Evolutionary conservation across 352 stramenopile genomes (phyloP).

Genomic region (Blastocystis sp.): DNA sequence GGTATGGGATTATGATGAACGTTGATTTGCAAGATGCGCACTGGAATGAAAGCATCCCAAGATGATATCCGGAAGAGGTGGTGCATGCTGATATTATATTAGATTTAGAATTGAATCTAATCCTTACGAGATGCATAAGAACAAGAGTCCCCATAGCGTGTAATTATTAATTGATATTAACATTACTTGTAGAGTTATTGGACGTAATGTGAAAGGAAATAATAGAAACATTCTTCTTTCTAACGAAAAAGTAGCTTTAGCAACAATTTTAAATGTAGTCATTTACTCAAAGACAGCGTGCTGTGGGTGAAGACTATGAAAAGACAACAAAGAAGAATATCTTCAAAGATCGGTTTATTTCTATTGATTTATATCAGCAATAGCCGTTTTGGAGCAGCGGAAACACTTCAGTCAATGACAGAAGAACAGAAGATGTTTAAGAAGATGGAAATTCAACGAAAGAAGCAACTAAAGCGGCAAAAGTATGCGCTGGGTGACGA

Average conservation of each 20-base stretch:
- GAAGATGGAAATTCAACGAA: constrained; percentile 56
- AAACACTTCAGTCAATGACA: constrained; percentile 21
- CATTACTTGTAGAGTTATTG: constrained; percentile 36
- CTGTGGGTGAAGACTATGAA: constrained; percentile 44
- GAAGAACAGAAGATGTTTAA: constrained; percentile 62
- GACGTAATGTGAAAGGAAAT: constrained; percentile 50
- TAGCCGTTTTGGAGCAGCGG: constrained; percentile 56
- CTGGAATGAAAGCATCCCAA: constrained; percentile 13
- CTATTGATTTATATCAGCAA: background rate
- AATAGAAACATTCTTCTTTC: constrained; percentile 50
- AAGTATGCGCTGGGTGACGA: constrained; percentile 21
- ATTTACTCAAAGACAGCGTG: constrained; percentile 46
- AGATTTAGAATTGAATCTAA: constrained; percentile 38
- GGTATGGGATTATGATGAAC: background rate
- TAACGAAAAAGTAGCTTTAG: constrained; percentile 25
- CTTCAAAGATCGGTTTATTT: constrained; percentile 59
- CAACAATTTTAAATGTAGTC: background rate
- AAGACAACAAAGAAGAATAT: constrained; percentile 58
- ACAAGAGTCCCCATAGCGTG: constrained; percentile 43
- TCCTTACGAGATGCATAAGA: constrained; percentile 60
- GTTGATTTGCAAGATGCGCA: constrained; percentile 12
- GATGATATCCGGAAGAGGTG: background rate
- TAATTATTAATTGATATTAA: background rate
- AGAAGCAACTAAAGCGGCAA: constrained; percentile 60
- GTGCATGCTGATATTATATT: background rate